Evolutionary conservation across 306 rosid genomes (phyloP).

Genomic region (Sesbania bispinosa): DNA sequence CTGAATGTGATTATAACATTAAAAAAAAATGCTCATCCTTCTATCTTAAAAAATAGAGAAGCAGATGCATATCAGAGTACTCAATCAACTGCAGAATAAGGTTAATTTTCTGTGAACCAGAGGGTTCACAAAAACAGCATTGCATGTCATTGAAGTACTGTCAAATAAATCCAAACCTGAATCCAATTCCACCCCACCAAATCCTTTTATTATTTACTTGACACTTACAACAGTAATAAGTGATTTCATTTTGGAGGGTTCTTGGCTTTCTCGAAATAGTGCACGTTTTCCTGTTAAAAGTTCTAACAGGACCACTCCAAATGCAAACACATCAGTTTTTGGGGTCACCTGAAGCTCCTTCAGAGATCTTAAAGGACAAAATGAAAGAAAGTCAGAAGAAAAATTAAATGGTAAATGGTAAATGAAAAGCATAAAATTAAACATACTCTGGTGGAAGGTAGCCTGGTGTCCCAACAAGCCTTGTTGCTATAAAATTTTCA

Average conservation of each 20-base stretch:
- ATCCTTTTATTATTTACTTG: background rate
- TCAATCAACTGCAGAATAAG: no score
- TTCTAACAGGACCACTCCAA: slow-evolving; percentile 74
- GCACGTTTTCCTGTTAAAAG: slow-evolving; percentile 72
- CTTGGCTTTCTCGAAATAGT: slow-evolving; percentile 47
- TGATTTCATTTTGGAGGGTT: slow-evolving; percentile 52
- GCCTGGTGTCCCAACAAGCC: slow-evolving; percentile 84
- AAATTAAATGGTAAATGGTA: background rate
- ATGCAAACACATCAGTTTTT: slow-evolving; percentile 73
- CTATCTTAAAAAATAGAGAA: background rate
- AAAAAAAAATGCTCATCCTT: background rate
- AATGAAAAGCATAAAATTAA: background rate
- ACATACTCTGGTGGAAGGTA: slow-evolving; percentile 88
- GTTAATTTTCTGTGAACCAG: no score
- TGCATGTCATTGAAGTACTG: background rate
- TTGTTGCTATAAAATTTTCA: slow-evolving; percentile 51
- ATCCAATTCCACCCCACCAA: background rate
- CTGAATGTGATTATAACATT: slow-evolving; percentile 31
- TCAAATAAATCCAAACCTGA: background rate
- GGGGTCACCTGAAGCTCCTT: slow-evolving; percentile 81
- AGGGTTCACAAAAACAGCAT: no score
- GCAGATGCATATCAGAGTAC: background rate
- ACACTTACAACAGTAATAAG: slow-evolving; percentile 53
- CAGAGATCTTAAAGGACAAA: slow-evolving; percentile 46
- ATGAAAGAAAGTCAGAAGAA: background rate